A percentile compares a stretch with the other conserved stretches of the same genome.
These are phyloP conservation scores for Hyaloscypha bicolor DNA, from an alignment of 495 filamentous ascomycete genomes.

Conservation along the genomic window DNA sequence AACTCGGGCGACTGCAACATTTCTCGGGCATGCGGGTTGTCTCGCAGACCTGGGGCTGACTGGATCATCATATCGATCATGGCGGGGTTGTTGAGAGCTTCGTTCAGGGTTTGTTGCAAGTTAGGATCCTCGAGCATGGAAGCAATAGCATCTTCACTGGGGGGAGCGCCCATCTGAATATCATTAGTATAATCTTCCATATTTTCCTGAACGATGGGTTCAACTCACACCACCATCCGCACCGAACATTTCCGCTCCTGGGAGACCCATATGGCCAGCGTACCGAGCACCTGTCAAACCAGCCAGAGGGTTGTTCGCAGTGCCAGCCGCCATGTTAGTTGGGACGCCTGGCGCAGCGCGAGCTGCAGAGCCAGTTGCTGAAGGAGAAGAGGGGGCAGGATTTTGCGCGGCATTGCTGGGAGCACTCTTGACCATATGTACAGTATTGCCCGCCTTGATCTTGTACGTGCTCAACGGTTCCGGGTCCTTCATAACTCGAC, in stretches of 20 bases:
- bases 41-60: slow-evolving; percentile 83
- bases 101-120: slow-evolving; percentile 82
- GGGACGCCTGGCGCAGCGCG: slow-evolving; percentile 63
- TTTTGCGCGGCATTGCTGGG: slow-evolving; percentile 80
- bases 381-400: slow-evolving; percentile 44
- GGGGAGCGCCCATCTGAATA: slow-evolving; percentile 85
- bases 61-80: slow-evolving; percentile 92
- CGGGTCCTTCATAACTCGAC: slow-evolving; percentile 90
- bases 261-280: slow-evolving; percentile 88
- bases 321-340: slow-evolving; percentile 88
- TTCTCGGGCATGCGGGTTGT: slow-evolving; percentile 76
- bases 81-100: slow-evolving; percentile 89
- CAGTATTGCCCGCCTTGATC: slow-evolving; percentile 92
- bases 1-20: slow-evolving; percentile 86
- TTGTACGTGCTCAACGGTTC: slow-evolving; percentile 86
- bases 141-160: slow-evolving; percentile 76
- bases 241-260: slow-evolving; percentile 87
- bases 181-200: slow-evolving; percentile 31
- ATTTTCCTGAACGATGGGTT: neutral
- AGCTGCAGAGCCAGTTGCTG: slow-evolving; percentile 53
- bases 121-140: slow-evolving; percentile 85
- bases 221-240: slow-evolving; percentile 92
- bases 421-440: slow-evolving; percentile 95
- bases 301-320: slow-evolving; percentile 87
- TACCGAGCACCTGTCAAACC: slow-evolving; percentile 92